Evolutionary conservation across 106 monocot genomes (phyloP).

Genomic region (Vanilla planifolia): DNA sequence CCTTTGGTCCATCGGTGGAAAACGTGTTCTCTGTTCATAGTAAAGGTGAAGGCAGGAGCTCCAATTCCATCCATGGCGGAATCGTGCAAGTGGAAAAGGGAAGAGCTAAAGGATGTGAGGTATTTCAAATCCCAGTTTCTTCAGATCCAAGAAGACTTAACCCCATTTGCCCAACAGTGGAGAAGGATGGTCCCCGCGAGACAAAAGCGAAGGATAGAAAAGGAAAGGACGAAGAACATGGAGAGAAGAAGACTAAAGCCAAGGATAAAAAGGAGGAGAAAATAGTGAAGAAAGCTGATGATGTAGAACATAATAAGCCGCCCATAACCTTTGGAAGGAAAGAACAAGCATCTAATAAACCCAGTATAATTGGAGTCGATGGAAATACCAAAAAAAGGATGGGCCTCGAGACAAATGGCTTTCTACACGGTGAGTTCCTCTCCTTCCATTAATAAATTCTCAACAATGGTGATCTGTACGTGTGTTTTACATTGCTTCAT

Average conservation of each 20-base stretch:
- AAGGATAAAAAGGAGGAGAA: slow-evolving; percentile 36
- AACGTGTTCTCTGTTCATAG: background rate
- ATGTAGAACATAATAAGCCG: slow-evolving; percentile 18
- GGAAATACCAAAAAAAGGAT: slow-evolving; percentile 53
- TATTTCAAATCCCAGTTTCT: background rate
- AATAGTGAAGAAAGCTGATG: slow-evolving; percentile 20
- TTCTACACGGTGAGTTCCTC: slow-evolving; percentile 49
- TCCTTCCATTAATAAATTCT: background rate
- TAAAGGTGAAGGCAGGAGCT: background rate
- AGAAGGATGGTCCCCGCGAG: slow-evolving; percentile 11
- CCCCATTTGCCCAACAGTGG: background rate
- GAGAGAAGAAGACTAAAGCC: slow-evolving; percentile 23
- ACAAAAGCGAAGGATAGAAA: slow-evolving; percentile 22
- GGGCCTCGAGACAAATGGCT: slow-evolving; percentile 41
- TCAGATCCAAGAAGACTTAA: slow-evolving; percentile 19
- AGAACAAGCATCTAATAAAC: slow-evolving; percentile 1
- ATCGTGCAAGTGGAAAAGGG: background rate
- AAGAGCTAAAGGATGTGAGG: slow-evolving; percentile 3
- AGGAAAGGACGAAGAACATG: slow-evolving; percentile 13
- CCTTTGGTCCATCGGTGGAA: background rate
- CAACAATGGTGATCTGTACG: background rate
- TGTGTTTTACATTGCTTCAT: slow-evolving; percentile 3
- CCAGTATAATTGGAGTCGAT: slow-evolving; percentile 9
- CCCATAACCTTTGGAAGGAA: no score
- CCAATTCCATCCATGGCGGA: no score